Evolutionary conservation across 768 basidiomycete species (phyloP).

Genomic region (Amanita polypyramis): DNA sequence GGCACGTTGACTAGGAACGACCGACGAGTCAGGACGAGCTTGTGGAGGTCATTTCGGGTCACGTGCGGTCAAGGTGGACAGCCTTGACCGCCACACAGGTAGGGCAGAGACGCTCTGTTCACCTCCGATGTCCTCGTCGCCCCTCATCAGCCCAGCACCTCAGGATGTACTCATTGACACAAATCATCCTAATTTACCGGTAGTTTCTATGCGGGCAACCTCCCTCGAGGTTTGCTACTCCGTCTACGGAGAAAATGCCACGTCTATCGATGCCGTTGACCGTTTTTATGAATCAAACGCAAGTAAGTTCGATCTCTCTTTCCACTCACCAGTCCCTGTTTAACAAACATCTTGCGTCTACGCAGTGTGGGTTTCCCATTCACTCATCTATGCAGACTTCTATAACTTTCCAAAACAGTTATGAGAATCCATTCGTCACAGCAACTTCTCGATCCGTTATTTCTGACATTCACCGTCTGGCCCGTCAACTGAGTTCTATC

Average conservation of each 20-base stretch:
- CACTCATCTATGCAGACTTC: conserved; percentile 1
- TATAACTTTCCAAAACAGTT: conserved; percentile 28
- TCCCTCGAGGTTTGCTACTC: conserved; percentile 62
- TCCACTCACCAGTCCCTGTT: conserved; percentile 8
- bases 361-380: conserved; percentile 28
- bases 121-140: conserved; percentile 1
- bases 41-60: not conserved
- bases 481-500: conserved; percentile 46
- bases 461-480: conserved; percentile 56
- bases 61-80: not conserved
- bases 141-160: not conserved
- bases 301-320: conserved; percentile 29
- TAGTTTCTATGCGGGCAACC: conserved; percentile 39
- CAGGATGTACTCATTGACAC: not conserved
- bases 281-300: conserved; percentile 66
- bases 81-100: not conserved
- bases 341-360: conserved; percentile 9
- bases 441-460: conserved; percentile 67
- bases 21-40: not conserved
- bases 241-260: conserved; percentile 50
- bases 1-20: no score
- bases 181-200: conserved; percentile 23
- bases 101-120: conserved; percentile 1
- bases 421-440: conserved; percentile 73
- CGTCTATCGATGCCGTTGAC: conserved; percentile 42